phyloP scores from a whole-genome alignment of 2,329 filamentous ascomycete species.

The Talaromyces sp. region DNA sequence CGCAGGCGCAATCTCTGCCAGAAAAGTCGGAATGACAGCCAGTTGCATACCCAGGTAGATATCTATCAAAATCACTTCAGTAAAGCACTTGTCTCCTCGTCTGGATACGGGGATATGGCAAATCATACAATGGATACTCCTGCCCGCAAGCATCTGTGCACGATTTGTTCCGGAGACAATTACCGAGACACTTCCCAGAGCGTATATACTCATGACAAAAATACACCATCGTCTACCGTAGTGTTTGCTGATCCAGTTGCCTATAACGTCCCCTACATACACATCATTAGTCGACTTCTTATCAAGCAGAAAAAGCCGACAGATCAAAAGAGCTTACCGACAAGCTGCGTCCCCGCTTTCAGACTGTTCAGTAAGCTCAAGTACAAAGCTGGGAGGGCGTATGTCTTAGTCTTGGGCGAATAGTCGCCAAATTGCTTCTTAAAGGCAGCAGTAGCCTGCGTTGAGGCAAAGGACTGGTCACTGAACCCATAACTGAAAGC shows the following conservation, averaged over 20 bases:
- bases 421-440: constrained; percentile 11
- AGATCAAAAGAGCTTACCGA: background rate
- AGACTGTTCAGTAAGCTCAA: constrained; percentile 10
- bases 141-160: constrained; percentile 2
- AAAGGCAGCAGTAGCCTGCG: constrained; percentile 5
- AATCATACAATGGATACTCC: constrained; percentile 6
- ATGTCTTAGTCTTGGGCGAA: background rate
- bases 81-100: background rate
- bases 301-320: background rate
- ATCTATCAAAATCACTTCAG: background rate
- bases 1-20: constrained; percentile 25
- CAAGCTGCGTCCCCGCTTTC: constrained; percentile 3
- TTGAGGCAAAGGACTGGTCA: constrained; percentile 9
- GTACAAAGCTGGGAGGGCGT: constrained; percentile 2
- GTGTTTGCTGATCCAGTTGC: constrained; percentile 10
- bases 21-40: constrained; percentile 36
- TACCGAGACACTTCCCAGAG: constrained; percentile 1
- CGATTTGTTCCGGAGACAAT: background rate
- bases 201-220: constrained; percentile 8
- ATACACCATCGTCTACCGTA: constrained; percentile 9
- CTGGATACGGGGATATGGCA: too few relatives aligned
- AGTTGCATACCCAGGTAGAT: constrained; percentile 42
- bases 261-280: background rate
- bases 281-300: background rate
- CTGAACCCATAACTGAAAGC: constrained; percentile 8